A percentile compares a stretch with the other conserved stretches of the same genome.
phyloP scores from a whole-genome alignment of 768 basidiomycete genomes.

The Rhodosporidiobolus sp. region DNA sequence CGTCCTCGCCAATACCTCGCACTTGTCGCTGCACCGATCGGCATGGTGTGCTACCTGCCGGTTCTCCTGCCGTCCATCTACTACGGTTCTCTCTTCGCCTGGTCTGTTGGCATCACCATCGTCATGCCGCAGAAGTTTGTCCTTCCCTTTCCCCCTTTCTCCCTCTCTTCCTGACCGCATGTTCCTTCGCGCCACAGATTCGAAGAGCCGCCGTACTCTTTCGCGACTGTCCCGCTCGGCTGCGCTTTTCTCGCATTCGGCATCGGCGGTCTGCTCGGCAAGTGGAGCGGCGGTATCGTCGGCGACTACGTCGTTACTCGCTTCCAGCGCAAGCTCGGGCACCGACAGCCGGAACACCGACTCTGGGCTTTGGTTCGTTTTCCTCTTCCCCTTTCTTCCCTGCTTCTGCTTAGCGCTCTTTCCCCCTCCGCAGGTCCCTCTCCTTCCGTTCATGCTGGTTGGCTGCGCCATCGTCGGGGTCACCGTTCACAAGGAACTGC shows the following conservation, averaged over 20 bases:
- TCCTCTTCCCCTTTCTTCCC: background rate
- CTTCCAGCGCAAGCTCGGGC: constrained; percentile 30
- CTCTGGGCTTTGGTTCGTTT: constrained; percentile 38
- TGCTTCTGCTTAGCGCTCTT: background rate
- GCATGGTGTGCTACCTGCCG: constrained; percentile 39
- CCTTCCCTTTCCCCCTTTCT: too few species aligned
- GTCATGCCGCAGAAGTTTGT: constrained; percentile 40
- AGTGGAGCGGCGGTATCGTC: constrained; percentile 41
- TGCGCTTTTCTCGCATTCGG: constrained; percentile 40
- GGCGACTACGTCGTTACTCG: constrained; percentile 40
- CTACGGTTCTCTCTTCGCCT: constrained; percentile 42
- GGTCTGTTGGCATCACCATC: constrained; percentile 37
- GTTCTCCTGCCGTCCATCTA: constrained; percentile 40
- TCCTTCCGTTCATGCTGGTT: constrained; percentile 43
- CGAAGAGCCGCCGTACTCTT: constrained; percentile 40
- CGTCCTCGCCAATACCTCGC: constrained; percentile 37
- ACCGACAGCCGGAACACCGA: constrained; percentile 41
- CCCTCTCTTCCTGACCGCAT: too few species aligned
- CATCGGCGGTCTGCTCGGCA: constrained; percentile 41
- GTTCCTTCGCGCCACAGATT: too few species aligned
- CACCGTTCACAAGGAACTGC: constrained; percentile 27
- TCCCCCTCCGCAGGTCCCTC: constrained; percentile 18
- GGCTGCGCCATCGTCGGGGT: constrained; percentile 33
- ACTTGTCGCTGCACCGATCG: constrained; percentile 32
- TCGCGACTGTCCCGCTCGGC: constrained; percentile 36